Percentiles rank a stretch among this genome's conserved stretches.
Evolutionary conservation across 148 eudicot species (phyloP).

Genomic region (Nepenthes mirabilis): DNA sequence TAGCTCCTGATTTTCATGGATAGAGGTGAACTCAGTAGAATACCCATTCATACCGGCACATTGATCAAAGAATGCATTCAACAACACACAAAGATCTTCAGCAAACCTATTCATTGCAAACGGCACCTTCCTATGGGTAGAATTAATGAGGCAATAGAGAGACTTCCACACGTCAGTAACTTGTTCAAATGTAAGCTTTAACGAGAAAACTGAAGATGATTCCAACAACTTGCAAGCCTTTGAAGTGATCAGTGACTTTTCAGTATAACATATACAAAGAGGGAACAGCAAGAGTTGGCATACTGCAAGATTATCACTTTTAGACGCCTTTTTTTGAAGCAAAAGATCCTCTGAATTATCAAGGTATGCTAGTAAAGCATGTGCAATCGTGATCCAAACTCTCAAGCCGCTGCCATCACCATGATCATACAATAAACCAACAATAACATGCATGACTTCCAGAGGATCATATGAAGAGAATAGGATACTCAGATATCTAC

Average conservation of each 20-base stretch:
- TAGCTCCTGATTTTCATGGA: constrained; percentile 8
- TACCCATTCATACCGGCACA: constrained; percentile 11
- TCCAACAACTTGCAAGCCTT: constrained; percentile 7
- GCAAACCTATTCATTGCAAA: constrained; percentile 27
- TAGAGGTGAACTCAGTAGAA: constrained; percentile 10
- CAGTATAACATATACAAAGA: constrained; percentile 26
- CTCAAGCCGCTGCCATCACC: constrained; percentile 19
- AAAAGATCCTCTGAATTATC: constrained; percentile 22
- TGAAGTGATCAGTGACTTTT: constrained; percentile 4
- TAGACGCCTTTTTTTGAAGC: constrained; percentile 22
- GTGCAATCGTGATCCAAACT: constrained; percentile 51
- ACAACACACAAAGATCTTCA: constrained; percentile 30
- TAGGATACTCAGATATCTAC: constrained; percentile 19
- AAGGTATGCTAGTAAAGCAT: constrained; percentile 36
- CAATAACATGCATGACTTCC: constrained; percentile 37
- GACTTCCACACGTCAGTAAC: constrained; percentile 45
- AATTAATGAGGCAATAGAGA: constrained; percentile 38
- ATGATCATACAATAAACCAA: constrained; percentile 30
- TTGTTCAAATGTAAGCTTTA: constrained; percentile 21
- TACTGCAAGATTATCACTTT: constrained; percentile 18
- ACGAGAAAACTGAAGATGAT: constrained; percentile 11
- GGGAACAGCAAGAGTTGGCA: constrained; percentile 54
- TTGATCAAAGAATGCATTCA: constrained; percentile 37
- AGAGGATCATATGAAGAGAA: constrained; percentile 36
- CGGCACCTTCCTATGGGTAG: constrained; percentile 14